These are phyloP conservation scores for Yamadazyma oceani DNA, from an alignment of 1,139 yeast genomes.

Conservation along the genomic window DNA sequence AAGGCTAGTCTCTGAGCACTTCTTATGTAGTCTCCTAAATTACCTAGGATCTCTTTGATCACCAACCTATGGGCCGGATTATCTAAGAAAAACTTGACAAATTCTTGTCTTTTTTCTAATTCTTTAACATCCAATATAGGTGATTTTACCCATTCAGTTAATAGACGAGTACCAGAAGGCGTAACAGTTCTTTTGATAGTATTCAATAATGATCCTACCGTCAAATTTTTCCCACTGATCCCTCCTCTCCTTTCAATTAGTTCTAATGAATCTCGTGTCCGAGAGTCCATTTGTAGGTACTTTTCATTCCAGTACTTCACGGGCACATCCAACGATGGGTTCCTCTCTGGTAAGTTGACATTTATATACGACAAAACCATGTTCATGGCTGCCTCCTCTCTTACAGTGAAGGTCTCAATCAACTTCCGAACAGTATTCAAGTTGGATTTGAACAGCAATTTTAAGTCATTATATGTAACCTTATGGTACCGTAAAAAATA, in stretches of 20 bases:
- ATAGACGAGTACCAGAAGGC: constrained; percentile 73
- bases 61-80: constrained; percentile 21
- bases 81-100: constrained; percentile 54
- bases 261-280: constrained; percentile 84
- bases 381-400: constrained; percentile 47
- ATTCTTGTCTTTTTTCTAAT: constrained; percentile 59
- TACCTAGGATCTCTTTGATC: constrained; percentile 21
- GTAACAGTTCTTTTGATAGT: constrained; percentile 75
- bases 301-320: constrained; percentile 41
- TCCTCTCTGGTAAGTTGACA: constrained; percentile 42
- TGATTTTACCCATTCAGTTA: constrained; percentile 79
- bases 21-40: constrained; percentile 40
- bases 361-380: constrained; percentile 41
- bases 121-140: constrained; percentile 66
- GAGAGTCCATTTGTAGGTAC: constrained; percentile 74
- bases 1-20: constrained; percentile 38
- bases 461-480: constrained; percentile 30
- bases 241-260: constrained; percentile 46
- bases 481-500: constrained; percentile 60
- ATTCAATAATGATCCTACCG: constrained; percentile 67
- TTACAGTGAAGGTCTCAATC: constrained; percentile 52
- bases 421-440: constrained; percentile 54
- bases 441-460: constrained; percentile 43
- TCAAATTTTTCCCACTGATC: constrained; percentile 53
- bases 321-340: constrained; percentile 40